Conservation (phyloP, 306 rosid species). For the Fragaria vesca region DNA sequence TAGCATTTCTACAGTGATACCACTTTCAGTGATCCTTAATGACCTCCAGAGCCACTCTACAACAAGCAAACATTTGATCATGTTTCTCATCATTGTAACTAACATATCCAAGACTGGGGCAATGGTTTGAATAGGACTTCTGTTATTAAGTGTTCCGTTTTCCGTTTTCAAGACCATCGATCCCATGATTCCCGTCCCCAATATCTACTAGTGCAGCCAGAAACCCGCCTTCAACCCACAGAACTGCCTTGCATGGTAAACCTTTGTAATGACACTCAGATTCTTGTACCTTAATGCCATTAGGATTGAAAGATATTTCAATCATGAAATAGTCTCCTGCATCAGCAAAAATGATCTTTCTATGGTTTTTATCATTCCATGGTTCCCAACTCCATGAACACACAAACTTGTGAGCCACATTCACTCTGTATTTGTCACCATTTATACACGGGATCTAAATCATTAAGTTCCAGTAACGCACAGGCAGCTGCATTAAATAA, state of each 20-base stretch:
- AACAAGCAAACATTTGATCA: slow-evolving; percentile 85
- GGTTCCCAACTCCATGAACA: slow-evolving; percentile 99
- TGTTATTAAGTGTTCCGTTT: slow-evolving; percentile 57
- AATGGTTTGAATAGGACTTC: slow-evolving; percentile 69
- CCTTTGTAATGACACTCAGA: slow-evolving; percentile 75
- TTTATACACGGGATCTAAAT: slow-evolving; percentile 91
- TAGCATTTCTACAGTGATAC: slow-evolving; percentile 76
- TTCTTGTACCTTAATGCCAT: slow-evolving; percentile 55
- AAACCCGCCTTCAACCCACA: slow-evolving; percentile 89
- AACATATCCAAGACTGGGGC: slow-evolving; percentile 83
- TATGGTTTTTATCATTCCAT: slow-evolving; percentile 48
- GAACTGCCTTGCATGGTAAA: slow-evolving; percentile 65
- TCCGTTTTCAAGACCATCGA: slow-evolving; percentile 75
- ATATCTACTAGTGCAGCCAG: slow-evolving; percentile 61
- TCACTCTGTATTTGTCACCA: slow-evolving; percentile 48
- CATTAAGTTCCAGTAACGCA: slow-evolving; percentile 82
- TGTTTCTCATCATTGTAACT: slow-evolving; percentile 80
- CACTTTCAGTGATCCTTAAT: slow-evolving; percentile 78
- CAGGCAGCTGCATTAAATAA: slow-evolving; percentile 82
- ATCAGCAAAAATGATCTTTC: slow-evolving; percentile 69
- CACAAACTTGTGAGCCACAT: slow-evolving; percentile 50
- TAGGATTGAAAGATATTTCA: slow-evolving; percentile 55
- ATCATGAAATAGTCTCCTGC: slow-evolving; percentile 84
- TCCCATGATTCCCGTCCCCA: slow-evolving; percentile 38
- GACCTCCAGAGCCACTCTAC: slow-evolving; percentile 94